Conservation (phyloP, 164 flowering plant genomes). For the Nymphaea thermarum region DNA sequence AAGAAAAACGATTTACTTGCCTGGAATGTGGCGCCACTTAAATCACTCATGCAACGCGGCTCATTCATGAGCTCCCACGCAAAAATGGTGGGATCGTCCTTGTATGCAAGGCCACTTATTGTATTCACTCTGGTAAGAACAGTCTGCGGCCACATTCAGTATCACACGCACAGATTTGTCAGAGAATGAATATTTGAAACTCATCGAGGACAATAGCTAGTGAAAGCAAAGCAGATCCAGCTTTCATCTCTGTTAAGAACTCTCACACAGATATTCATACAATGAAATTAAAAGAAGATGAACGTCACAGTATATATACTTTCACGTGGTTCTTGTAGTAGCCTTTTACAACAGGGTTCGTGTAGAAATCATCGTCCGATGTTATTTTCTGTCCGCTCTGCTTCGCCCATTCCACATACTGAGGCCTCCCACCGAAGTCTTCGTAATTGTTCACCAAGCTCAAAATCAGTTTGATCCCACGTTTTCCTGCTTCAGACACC, state of each 20-base stretch:
- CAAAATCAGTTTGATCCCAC: constrained; percentile 32
- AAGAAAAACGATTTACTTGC: constrained; percentile 19
- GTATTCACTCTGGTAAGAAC: constrained; percentile 73
- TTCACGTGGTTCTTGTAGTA: constrained; percentile 44
- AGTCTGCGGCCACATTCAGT: constrained; percentile 25
- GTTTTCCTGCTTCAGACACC: constrained; percentile 34
- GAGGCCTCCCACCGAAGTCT: constrained; percentile 42
- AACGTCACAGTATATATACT: constrained; percentile 14
- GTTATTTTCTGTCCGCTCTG: constrained; percentile 19
- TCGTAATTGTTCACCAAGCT: constrained; percentile 42
- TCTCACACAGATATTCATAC: no score
- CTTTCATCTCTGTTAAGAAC: no score
- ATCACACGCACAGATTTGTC: no score
- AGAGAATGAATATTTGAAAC: no score
- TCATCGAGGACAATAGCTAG: no score
- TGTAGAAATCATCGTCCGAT: constrained; percentile 38
- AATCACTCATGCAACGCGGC: constrained; percentile 84
- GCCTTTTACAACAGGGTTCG: constrained; percentile 21
- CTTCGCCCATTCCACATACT: constrained; percentile 47
- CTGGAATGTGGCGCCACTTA: constrained; percentile 91
- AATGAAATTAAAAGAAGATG: background rate
- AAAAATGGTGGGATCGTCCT: constrained; percentile 85
- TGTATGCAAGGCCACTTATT: constrained; percentile 68
- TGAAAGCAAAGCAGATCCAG: background rate
- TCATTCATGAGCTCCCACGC: constrained; percentile 97